Percentiles rank a stretch among this genome's conserved stretches.
phyloP scores from a whole-genome alignment of 2,329 filamentous ascomycete species.

The Verticillium isaacii region DNA sequence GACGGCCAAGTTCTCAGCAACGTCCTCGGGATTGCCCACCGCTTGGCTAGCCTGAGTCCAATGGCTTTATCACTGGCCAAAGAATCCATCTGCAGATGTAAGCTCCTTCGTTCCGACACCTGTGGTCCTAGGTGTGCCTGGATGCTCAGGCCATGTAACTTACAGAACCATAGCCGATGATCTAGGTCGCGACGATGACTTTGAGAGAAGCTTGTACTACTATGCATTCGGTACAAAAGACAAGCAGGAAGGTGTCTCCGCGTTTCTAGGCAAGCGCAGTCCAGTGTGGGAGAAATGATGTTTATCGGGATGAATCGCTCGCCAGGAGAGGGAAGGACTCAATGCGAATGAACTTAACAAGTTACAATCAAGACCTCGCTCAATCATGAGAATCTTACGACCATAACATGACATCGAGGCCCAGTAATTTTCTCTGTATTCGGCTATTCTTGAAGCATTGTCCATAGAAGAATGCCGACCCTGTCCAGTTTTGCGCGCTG shows the following conservation, averaged over 20 bases:
- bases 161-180: slow-evolving; percentile 15
- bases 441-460: too few species aligned
- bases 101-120: not conserved
- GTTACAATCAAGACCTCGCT: not conserved
- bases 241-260: slow-evolving; percentile 22
- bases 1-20: slow-evolving; percentile 18
- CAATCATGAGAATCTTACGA: not conserved
- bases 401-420: too few species aligned
- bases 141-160: not conserved
- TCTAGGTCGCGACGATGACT: slow-evolving; percentile 22
- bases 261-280: slow-evolving; percentile 22
- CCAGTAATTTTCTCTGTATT: too few species aligned
- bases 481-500: too few species aligned
- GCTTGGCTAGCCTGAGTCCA: slow-evolving; percentile 17
- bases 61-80: slow-evolving; percentile 22
- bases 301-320: not conserved
- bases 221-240: slow-evolving; percentile 26
- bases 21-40: slow-evolving; percentile 17
- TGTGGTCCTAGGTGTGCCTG: too few species aligned
- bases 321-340: not conserved
- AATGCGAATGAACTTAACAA: not conserved
- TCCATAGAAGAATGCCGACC: too few species aligned
- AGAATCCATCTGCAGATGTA: slow-evolving; percentile 22
- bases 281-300: not conserved
- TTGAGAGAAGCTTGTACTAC: slow-evolving; percentile 29